Conservation (phyloP, 2,329 filamentous ascomycete genomes). For the Pleoardoris graminearum region DNA sequence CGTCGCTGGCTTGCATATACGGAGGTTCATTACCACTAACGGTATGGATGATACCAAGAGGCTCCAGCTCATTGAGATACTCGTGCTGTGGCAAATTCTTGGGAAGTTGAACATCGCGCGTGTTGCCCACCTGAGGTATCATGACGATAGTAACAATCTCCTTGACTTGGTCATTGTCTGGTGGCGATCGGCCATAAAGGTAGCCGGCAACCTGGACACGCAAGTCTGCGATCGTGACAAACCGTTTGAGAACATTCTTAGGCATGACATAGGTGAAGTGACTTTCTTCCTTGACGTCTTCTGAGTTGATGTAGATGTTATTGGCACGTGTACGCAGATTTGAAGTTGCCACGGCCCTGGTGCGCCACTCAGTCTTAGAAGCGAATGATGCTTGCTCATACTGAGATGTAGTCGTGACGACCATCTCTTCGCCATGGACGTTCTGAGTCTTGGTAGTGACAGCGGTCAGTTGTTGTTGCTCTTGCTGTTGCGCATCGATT, state of each 20-base stretch:
- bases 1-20: constrained; percentile 94
- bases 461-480: constrained; percentile 93
- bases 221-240: constrained; percentile 95
- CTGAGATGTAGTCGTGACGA: constrained; percentile 96
- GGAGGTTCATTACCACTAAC: constrained; percentile 91
- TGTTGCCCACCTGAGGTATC: constrained; percentile 93
- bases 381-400: constrained; percentile 98
- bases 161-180: constrained; percentile 95
- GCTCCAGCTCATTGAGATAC: constrained; percentile 82
- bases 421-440: constrained; percentile 93
- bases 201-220: constrained; percentile 96
- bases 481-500: constrained; percentile 98
- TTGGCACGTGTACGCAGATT: constrained; percentile 92
- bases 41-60: constrained; percentile 93
- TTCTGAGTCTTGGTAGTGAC: constrained; percentile 99
- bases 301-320: constrained; percentile 98
- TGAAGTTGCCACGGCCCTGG: constrained; percentile 91
- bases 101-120: constrained; percentile 87
- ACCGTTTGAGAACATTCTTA: constrained; percentile 97
- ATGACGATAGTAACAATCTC: constrained; percentile 96
- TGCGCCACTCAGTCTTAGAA: constrained; percentile 98
- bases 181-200: constrained; percentile 87
- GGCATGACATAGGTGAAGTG: constrained; percentile 96
- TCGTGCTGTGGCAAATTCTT: constrained; percentile 91
- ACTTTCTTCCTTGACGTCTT: constrained; percentile 87